Evolutionary conservation across 2,329 filamentous ascomycete genomes (phyloP), one percentile per base, ranked within the genome.

Genomic region (Colletotrichum sp.): DNA sequence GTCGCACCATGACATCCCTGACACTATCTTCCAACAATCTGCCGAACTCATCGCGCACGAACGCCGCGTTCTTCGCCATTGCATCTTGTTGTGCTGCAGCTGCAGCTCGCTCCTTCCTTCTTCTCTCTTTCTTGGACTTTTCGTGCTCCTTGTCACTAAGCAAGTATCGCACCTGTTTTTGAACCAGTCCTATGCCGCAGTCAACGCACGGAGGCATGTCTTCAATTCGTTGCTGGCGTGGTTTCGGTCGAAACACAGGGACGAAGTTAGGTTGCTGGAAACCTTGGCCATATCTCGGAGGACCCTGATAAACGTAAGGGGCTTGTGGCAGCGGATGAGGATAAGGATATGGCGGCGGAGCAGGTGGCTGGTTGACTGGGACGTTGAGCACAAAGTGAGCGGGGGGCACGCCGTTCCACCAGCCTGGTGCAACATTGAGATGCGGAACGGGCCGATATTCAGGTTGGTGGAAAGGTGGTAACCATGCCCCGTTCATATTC

Each of bases 1-100:
- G 43, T 52, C 43, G 43, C 43, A 52, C 12, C 43, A 22, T 1
- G 18, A 48, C 43, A 48, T 48, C 43, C 43, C 43, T 48, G 8
- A 52, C n/a, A 52, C n/a, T 52, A 52, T 52, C n/a, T 7, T 52
- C n/a, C 43, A 52, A 52, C n/a, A 52, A 52, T 13, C n/a, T 52
- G 0, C n/a, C 43, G 0, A 52, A 52, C 10, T 52, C 10, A 52
- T 52, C 43, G 0, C 43, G 43, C 10, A 52, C n/a, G n/a, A 52
- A 0, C 0, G 43, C 43, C 6, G 0, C n/a, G 10, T 22, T 52
- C n/a, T 13, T 52, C 4, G 43, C n/a, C n/a, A 52, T 22, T 3
- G 43, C 43, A 52, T 22, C n/a, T 12, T 52, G 2, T 22, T 25
- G 43, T 52, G 43, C n/a, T 52, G 1, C 43, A n/a, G 43, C n/a